Conservation (phyloP, 2,329 filamentous ascomycete genomes). For the Dryadomyces quercus-mongolicae region DNA sequence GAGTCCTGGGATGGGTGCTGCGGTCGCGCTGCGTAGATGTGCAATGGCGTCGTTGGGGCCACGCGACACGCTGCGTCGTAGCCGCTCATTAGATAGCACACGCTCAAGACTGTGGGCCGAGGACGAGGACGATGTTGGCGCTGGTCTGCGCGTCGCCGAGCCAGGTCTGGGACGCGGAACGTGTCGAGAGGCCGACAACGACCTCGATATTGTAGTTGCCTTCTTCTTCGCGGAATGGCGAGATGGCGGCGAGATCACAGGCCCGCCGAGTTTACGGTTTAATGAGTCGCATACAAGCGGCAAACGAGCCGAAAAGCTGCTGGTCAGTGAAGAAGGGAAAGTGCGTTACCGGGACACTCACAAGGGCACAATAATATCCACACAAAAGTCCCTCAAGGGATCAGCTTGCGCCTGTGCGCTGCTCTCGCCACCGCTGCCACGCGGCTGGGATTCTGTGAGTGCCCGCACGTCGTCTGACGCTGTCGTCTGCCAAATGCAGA, state of each 20-base stretch:
- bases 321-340: conserved; percentile 20
- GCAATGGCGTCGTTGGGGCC: conserved; percentile 48
- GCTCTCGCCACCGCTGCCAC: conserved; percentile 16
- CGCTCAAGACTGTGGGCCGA: conserved; percentile 42
- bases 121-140: conserved; percentile 31
- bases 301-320: conserved; percentile 62
- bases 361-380: conserved; percentile 73
- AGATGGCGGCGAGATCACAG: conserved; percentile 42
- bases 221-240: conserved; percentile 28
- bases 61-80: conserved; percentile 40
- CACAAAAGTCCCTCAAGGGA: conserved; percentile 62
- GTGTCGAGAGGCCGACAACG: conserved; percentile 21
- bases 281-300: conserved; percentile 58
- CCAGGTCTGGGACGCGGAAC: conserved; percentile 31
- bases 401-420: conserved; percentile 32
- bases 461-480: conserved; percentile 45
- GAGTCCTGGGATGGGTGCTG: conserved; percentile 44
- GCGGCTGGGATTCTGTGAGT: conserved; percentile 34
- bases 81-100: conserved; percentile 48
- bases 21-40: conserved; percentile 56
- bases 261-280: conserved; percentile 66
- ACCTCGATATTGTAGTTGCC: background rate
- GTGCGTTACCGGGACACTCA: conserved; percentile 24
- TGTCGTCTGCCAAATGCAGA: conserved; percentile 77
- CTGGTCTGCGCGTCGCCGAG: conserved; percentile 20